Base-by-base conservation (phyloP, 441 rosid species). In the Gossypium lobatum region DNA sequence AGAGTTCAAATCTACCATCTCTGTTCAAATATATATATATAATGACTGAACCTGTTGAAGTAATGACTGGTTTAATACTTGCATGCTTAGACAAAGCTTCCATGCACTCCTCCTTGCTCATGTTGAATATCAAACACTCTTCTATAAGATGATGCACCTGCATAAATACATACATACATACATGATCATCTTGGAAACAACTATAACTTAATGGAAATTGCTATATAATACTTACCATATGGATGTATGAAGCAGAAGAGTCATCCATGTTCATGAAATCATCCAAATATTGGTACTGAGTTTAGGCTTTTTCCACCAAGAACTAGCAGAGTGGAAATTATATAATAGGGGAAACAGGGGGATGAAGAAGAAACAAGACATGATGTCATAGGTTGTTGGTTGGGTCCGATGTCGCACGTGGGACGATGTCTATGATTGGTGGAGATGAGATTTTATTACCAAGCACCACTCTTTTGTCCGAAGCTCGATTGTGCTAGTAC, bases 91-190 rank as follows among this genome's bases (percentile, higher is more conserved):
- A 83, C 81, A 94, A 88, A 80, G 96, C 94, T 70, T 88, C 93
- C 89, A 89, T 85, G 92, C 97, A 94, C 84, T 94, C 97, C 83
- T 80, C 97, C 83, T 80, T 92, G 76, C 83, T 83, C 98, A 94
- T 85, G 80, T 88, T 88, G 85, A 91, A 91, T 8, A 89, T 11
- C 9, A 94, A 79, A 61, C 97, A 94, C 80, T 91, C 92, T 76
- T 94, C 98, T 73, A 94, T 94, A 37, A 94, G 84, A 81, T 80
- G 93, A 78, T 94, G 98, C 79, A 94, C 97, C 98, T 94, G 70
- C 50, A 34, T 34, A 17, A 8, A 28, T 57, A 11, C 31, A 57
- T 21, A 23, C 31, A 57, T 57, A 57, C 17, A 6, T 6, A n/a
- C 4, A 28, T 62, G 66, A 57, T 57, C 13, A 55, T 2, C 60